These are phyloP conservation scores for Basipetospora sp. DNA, from an alignment of 2,329 filamentous ascomycete species.

Conservation along the genomic window DNA sequence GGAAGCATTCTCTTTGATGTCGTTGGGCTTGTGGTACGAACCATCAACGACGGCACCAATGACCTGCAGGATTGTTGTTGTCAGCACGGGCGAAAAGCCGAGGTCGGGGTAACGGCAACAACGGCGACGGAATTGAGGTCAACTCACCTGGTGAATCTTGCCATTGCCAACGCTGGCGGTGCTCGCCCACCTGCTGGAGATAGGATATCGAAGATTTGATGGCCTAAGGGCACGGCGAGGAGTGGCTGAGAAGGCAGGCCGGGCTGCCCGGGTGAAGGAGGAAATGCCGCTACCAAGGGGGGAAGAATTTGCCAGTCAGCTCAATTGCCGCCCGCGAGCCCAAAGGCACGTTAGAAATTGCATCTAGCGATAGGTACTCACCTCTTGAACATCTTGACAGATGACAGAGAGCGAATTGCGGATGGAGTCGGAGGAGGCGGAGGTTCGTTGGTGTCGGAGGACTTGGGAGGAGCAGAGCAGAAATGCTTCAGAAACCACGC, in stretches of 20 bases:
- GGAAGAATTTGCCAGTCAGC: conserved; percentile 13
- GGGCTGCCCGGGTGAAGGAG: conserved; percentile 47
- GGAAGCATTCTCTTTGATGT: background rate
- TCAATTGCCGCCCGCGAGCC: conserved; percentile 30
- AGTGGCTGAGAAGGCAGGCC: conserved; percentile 43
- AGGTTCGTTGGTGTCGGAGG: conserved; percentile 34
- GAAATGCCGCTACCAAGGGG: conserved; percentile 46
- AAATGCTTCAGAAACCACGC: conserved; percentile 24
- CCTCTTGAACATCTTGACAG: conserved; percentile 73
- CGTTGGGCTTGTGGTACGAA: conserved; percentile 35
- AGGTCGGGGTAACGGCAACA: conserved; percentile 4
- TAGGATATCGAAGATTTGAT: conserved; percentile 37
- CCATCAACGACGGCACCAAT: conserved; percentile 99
- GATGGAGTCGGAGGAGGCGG: conserved; percentile 44
- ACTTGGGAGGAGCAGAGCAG: conserved; percentile 33
- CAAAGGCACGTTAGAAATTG: conserved; percentile 10
- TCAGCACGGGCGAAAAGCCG: conserved; percentile 15
- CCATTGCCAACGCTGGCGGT: conserved; percentile 44
- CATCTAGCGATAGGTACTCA: conserved; percentile 32
- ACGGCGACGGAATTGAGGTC: background rate
- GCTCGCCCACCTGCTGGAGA: conserved; percentile 45
- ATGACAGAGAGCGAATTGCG: conserved; percentile 49
- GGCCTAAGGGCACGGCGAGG: conserved; percentile 44
- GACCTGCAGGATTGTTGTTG: conserved; percentile 59
- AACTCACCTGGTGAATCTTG: conserved; percentile 53